A percentile compares a stretch with the other conserved stretches of the same genome.
Conservation (phyloP, 495 filamentous ascomycete genomes). For the Oidiodendron maius region DNA sequence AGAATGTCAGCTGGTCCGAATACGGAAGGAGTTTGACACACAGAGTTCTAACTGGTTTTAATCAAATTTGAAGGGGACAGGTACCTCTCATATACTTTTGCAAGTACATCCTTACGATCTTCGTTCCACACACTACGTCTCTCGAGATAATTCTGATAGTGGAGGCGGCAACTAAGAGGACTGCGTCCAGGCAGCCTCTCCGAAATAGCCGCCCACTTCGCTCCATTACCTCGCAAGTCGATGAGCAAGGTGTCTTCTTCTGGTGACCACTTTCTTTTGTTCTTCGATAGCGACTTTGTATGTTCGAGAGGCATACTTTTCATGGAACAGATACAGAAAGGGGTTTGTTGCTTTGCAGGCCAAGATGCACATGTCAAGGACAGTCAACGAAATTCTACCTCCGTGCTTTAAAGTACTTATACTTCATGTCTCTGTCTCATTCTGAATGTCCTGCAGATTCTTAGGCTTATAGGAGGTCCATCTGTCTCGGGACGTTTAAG, state of each 20-base stretch:
- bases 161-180: slow-evolving; percentile 86
- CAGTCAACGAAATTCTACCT: too few relatives aligned
- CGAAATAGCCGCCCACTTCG: slow-evolving; percentile 99
- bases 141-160: slow-evolving; percentile 97
- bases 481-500: too few relatives aligned
- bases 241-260: slow-evolving; percentile 91
- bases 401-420: too few relatives aligned
- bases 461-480: too few relatives aligned
- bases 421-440: too few relatives aligned
- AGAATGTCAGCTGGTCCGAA: too few relatives aligned
- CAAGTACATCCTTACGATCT: slow-evolving; percentile 93
- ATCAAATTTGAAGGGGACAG: too few relatives aligned
- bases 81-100: slow-evolving; percentile 92
- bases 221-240: slow-evolving; percentile 75
- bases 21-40: not conserved
- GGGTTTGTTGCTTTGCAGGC: too few relatives aligned
- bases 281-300: slow-evolving; percentile 78
- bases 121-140: slow-evolving; percentile 90
- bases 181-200: slow-evolving; percentile 84
- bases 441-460: too few relatives aligned
- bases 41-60: not conserved
- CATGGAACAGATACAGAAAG: too few relatives aligned
- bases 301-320: slow-evolving; percentile 41
- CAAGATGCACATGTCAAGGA: too few relatives aligned
- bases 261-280: slow-evolving; percentile 91